Evolutionary conservation across 352 stramenopile species (phyloP), one percentile per base, ranked within the genome.

Genomic region (Phytophthora niederhauseri): DNA sequence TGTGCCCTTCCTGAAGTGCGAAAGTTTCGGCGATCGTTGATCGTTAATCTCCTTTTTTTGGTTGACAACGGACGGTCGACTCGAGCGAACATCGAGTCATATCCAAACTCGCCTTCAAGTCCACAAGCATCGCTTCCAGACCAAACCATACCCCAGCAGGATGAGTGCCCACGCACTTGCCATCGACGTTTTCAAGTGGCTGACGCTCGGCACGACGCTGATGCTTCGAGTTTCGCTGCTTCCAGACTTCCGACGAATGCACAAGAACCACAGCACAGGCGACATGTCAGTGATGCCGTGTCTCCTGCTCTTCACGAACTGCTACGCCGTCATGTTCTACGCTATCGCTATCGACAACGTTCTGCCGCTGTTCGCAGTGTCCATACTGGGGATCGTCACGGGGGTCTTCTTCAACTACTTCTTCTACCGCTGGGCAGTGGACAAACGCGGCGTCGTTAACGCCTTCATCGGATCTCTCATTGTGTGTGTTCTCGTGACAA

Each of bases 161-260:
- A 50, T 50, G 43, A 50, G 43, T 9, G n/a, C 43, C 0, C 43
- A 50, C 19, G 43, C 14, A 19, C 59, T 53, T 2, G 63, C 57
- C 31, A 53, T 75, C 19, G 30, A 68, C 4, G 22, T 52, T 12
- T 71, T 72, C 62, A 54, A 75, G 57, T 53, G 82, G 63, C 52
- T 80, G 24, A 86, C 78, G 5, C 77, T 80, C 48, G 54, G 79
- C 63, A 82, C 73, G 59, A 80, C 77, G 2, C 55, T 78, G 22
- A 64, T 85, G 19, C 75, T 82, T 31, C 79, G 81, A 20, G 41
- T 86, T 3, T 77, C 76, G 22, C 67, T 82, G 49, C 79, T 79
- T 52, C 66, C 68, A 17, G 80, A 85, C 57, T 73, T 74, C 43
- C 50, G 83, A 65, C 48, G 61, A 6, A 72, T 78, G 62, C 54